phyloP scores from a whole-genome alignment of 31 red algal genomes.

The Endocladia muricata region DNA sequence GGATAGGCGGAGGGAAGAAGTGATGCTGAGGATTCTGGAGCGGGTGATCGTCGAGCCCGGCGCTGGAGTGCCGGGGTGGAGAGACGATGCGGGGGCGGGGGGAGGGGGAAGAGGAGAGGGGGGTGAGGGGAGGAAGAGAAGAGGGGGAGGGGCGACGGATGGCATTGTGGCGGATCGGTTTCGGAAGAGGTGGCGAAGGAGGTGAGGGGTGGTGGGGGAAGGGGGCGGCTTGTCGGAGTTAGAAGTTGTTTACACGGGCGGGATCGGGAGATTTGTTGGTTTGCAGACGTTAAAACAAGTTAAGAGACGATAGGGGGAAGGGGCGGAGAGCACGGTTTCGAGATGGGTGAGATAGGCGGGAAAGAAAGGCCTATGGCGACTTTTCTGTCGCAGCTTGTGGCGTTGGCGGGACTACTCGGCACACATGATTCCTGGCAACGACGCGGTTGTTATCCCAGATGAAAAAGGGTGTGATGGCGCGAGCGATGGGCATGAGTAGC shows the following conservation, averaged over 20 bases:
- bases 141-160: conserved; percentile 25
- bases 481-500: conserved; percentile 29
- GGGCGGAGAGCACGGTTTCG: background rate
- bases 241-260: no score
- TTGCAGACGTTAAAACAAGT: no score
- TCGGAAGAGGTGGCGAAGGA: conserved; percentile 37
- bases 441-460: conserved; percentile 37
- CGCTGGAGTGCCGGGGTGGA: no score
- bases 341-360: background rate
- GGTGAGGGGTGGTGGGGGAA: background rate
- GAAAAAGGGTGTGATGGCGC: conserved; percentile 51
- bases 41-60: no score
- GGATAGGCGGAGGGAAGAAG: no score
- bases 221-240: background rate
- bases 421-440: conserved; percentile 20
- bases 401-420: background rate
- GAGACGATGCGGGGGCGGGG: background rate
- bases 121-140: background rate
- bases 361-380: background rate
- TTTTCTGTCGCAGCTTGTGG: background rate
- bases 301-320: background rate
- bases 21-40: no score
- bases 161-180: conserved; percentile 40
- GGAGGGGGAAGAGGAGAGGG: background rate
- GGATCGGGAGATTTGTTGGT: no score